A percentile compares a stretch with the other conserved stretches of the same genome.
Conservation (phyloP, 2,329 filamentous ascomycete genomes). For the Celoporthe dispersa region DNA sequence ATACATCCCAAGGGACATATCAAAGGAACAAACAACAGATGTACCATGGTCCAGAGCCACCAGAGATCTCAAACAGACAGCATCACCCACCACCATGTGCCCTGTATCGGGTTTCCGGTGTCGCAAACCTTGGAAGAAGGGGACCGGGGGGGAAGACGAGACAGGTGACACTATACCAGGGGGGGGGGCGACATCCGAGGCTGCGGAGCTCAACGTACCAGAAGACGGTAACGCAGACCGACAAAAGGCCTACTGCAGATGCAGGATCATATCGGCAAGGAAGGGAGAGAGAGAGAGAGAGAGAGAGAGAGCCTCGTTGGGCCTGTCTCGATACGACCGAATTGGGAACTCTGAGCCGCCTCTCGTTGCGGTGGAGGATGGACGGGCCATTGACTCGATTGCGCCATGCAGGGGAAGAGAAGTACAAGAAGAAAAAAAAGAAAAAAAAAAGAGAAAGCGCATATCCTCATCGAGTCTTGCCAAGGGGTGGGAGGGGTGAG, state of each 20-base stretch:
- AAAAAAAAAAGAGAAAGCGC: not conserved
- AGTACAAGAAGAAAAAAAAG: not conserved
- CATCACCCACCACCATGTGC: not conserved
- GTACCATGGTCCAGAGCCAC: not conserved
- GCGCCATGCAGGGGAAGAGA: not conserved
- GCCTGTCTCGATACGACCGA: not conserved
- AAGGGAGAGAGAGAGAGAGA: not conserved
- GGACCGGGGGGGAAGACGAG: not conserved
- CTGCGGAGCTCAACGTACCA: not conserved
- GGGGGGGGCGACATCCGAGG: not conserved
- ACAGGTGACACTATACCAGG: not conserved
- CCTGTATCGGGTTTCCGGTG: not conserved
- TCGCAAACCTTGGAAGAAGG: not conserved
- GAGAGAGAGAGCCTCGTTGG: not conserved
- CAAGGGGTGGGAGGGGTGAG: too few species aligned
- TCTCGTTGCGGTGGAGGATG: slow-evolving; percentile 3
- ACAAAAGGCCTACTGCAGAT: not conserved
- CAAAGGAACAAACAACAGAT: not conserved
- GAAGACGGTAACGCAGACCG: not conserved
- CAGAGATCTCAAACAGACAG: not conserved
- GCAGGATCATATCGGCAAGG: slow-evolving; percentile 5
- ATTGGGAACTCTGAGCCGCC: slow-evolving; percentile 16
- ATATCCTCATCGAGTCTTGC: not conserved
- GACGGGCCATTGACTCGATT: not conserved
- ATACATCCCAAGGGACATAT: not conserved